Base-by-base conservation (phyloP, 345 rosid genomes). In the Acer yangbiense region DNA sequence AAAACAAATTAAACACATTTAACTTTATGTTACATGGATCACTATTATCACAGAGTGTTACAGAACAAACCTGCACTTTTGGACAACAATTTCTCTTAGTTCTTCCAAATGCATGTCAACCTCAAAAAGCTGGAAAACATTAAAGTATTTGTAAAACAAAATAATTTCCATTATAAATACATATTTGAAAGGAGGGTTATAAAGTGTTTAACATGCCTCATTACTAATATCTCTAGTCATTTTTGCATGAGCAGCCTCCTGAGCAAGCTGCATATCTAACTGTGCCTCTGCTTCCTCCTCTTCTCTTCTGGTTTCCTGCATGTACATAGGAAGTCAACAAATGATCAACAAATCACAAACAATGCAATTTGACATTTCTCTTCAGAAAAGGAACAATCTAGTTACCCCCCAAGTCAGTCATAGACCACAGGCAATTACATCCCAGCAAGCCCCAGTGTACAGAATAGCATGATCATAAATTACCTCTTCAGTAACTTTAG, bases 401-500 rank as follows among this genome's bases (percentile, higher is more conserved):
- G 39, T 21, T 32, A 76, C 72, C 63, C 69, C 58, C 71, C 12
- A 57, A 13, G 39, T 39, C 71, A 66, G 32, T n/a, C 64, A 72
- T 48, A 43, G 46, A 54, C 57, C 16, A 80, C 69, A 20, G 72
- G 78, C 69, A 63, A 69, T 21, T 39, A 14, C 64, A 67, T 67
- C 60, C 60, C 18, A 61, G 58, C 25, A 25, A 44, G 16, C 9
- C 23, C 63, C 46, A 9, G 18, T 14, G 25, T 27, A 35, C 7
- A 68, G 46, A 35, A 25, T 27, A 67, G 68, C 48, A 58, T 64
- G 68, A 68, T 71, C 35, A 27, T 18, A 62, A 68, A 41, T 73
- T 78, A 89, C 95, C 98, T 92, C 98, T 88, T 95, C 93, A 7
- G 80, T 85, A 52, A 95, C 97, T 84, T 91, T 90, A 23, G 98